Evolutionary conservation across 306 rosid species (phyloP), one percentile per base, ranked within the genome.

Genomic region (Cucurbita moschata): DNA sequence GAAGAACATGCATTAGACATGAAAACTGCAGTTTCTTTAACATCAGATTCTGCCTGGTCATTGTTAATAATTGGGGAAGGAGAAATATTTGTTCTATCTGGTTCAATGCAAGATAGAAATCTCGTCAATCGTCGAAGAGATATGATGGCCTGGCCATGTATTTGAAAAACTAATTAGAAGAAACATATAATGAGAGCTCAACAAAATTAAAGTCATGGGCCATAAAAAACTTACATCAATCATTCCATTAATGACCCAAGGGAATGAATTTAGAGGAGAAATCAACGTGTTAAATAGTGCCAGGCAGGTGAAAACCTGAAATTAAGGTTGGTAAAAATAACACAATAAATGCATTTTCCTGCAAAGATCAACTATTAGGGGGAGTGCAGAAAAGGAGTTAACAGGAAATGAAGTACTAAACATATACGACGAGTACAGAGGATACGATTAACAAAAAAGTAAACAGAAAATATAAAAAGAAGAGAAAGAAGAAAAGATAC

Each of bases 281-380:
- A 93, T 93, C 81, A 93, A 69, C 50, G 90, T 85, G 77, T 90
- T 93, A 76, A 93, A 93, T 80, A 93, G 86, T n/a, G 98, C 98
- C 82, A 93, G 94, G 75, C 98, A 93, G 52, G 98, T 93, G 86
- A 93, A 93, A 81, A 90, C 98, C 97, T 93, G 94, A 87, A 88
- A 53, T 71, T 54, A 37, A 71, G 75, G 62, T 50, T 10, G 51
- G 40, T 67, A 44, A 46, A 44, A 67, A 39, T 16, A 40, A 67
- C 13, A 67, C 51, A 67, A 46, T 65, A 18, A 73, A 79, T 65
- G 71, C 35, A 76, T 55, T 23, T 55, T 61, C 18, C 46, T 38
- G 56, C 4, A 50, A 65, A 38, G 4, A 35, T 50, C 51, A 65
- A 56, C 18, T 61, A 53, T 42, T 71, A 40, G 3, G 67, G 69